Evolutionary conservation across 106 monocot genomes (phyloP).

Genomic region (Amphibolis antarctica): DNA sequence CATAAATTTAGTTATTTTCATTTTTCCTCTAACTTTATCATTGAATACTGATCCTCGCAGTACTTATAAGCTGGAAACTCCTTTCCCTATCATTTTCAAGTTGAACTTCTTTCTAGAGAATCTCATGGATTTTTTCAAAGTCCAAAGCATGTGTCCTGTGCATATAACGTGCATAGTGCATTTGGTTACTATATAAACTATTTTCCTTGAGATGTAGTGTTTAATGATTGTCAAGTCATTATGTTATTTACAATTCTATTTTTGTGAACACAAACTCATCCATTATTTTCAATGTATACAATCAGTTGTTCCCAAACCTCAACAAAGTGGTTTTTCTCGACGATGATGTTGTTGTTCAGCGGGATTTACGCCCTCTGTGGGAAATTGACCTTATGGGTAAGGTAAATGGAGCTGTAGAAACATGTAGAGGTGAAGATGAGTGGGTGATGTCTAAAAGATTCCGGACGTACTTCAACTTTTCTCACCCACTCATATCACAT

Average conservation of each 20-base stretch:
- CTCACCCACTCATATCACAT: slow-evolving; percentile 61
- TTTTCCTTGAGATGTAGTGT: too few species aligned
- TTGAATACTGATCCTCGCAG: too few species aligned
- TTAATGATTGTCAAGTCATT: neutral
- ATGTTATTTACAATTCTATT: neutral
- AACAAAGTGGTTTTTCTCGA: slow-evolving; percentile 90
- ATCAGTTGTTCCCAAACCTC: slow-evolving; percentile 84
- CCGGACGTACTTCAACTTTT: slow-evolving; percentile 84
- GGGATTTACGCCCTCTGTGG: slow-evolving; percentile 66
- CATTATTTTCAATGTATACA: neutral
- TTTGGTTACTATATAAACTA: too few species aligned
- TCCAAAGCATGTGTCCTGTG: too few species aligned
- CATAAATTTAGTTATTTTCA: too few species aligned
- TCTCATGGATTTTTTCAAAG: too few species aligned
- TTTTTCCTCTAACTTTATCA: too few species aligned
- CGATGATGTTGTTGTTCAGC: slow-evolving; percentile 87
- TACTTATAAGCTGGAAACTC: too few species aligned
- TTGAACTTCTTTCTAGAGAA: too few species aligned
- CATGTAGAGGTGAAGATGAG: slow-evolving; percentile 69
- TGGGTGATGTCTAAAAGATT: slow-evolving; percentile 95
- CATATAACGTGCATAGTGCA: too few species aligned
- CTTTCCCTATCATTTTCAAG: too few species aligned
- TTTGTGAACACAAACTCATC: neutral
- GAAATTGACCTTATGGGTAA: slow-evolving; percentile 65
- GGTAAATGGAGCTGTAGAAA: slow-evolving; percentile 87